These are phyloP conservation scores for Brassica napus DNA, from an alignment of 345 rosid species.

Conservation along the genomic window Da-Ae NC_063445.1:19593501-19594000, in stretches of 20 bases:
- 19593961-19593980: constrained; percentile 30
- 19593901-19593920: constrained; percentile 4
- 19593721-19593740: too few relatives aligned
- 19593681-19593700: too few relatives aligned
- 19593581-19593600: too few relatives aligned
- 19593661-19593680: too few relatives aligned
- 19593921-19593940: constrained; percentile 29
- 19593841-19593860: not conserved
- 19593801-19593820: not conserved
- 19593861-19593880: constrained; percentile 4
- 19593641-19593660: too few relatives aligned
- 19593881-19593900: constrained; percentile 20
- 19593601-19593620: too few relatives aligned
- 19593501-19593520: too few relatives aligned
- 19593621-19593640: too few relatives aligned
- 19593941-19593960: constrained; percentile 15
- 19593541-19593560: too few relatives aligned
- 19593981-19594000: constrained; percentile 23
- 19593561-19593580: too few relatives aligned
- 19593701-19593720: too few relatives aligned
- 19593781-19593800: not conserved
- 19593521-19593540: too few relatives aligned
- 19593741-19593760: not conserved
- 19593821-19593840: not conserved
- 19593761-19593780: not conserved